Evolutionary conservation across 2,329 filamentous ascomycete genomes (phyloP).

Genomic region (Pseudopithomyces chartarum): DNA sequence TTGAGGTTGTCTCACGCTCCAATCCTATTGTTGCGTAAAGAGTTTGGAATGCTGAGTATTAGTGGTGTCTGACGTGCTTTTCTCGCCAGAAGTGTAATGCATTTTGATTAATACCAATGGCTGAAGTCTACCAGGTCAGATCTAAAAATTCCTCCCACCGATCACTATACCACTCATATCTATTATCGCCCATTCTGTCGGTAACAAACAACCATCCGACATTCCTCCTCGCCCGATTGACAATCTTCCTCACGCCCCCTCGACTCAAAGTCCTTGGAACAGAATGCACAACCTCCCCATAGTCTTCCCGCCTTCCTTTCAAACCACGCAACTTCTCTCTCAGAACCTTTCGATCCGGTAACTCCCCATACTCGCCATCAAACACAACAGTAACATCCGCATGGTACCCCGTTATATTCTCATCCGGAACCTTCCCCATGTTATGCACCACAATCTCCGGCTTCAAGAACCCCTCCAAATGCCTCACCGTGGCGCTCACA

Average conservation of each 20-base stretch:
- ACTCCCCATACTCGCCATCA: slow-evolving; percentile 23
- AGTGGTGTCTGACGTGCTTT: too few species aligned
- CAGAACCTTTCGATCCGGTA: slow-evolving; percentile 16
- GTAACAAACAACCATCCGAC: slow-evolving; percentile 31
- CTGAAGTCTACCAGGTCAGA: slow-evolving; percentile 16
- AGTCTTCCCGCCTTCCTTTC: slow-evolving; percentile 16
- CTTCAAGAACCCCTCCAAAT: slow-evolving; percentile 20
- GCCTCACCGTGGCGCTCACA: slow-evolving; percentile 25
- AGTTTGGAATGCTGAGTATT: too few species aligned
- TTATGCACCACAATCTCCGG: slow-evolving; percentile 26
- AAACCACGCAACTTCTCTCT: slow-evolving; percentile 11
- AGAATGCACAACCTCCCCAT: slow-evolving; percentile 25
- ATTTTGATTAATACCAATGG: too few species aligned
- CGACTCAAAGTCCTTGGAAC: slow-evolving; percentile 17
- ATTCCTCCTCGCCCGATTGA: slow-evolving; percentile 25
- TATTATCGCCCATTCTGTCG: slow-evolving; percentile 19
- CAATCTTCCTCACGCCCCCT: slow-evolving; percentile 22
- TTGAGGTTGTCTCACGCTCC: too few species aligned
- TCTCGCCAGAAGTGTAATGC: too few species aligned
- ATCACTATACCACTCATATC: slow-evolving; percentile 22
- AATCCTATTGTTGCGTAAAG: too few species aligned
- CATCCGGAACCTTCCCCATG: slow-evolving; percentile 24
- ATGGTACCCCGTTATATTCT: slow-evolving; percentile 15
- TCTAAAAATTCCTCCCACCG: slow-evolving; percentile 27
- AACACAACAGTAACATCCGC: slow-evolving; percentile 31